These are phyloP conservation scores for Puccinia brachypodii DNA, from an alignment of 1,284 basidiomycete genomes.

Conservation along the genomic window DNA sequence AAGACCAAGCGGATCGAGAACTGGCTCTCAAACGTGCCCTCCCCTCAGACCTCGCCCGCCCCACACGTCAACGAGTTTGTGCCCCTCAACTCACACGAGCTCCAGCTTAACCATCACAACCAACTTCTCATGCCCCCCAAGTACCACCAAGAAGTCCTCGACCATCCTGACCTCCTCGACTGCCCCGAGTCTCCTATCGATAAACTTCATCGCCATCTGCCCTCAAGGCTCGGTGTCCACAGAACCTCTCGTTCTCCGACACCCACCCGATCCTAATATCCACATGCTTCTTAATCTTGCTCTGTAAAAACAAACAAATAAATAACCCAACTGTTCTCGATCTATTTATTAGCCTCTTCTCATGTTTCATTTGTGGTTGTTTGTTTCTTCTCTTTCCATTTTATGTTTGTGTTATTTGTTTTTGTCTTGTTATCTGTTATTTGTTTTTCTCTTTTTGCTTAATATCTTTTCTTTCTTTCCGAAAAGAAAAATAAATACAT, in stretches of 20 bases:
- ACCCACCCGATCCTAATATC: not conserved
- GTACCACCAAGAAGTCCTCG: not conserved
- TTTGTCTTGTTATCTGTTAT: no score
- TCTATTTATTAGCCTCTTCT: no score
- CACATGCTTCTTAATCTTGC: no score
- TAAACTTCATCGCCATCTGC: conserved; percentile 1
- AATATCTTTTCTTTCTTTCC: no score
- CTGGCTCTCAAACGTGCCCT: conserved; percentile 31
- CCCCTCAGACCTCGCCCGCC: conserved; percentile 7
- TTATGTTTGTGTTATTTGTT: no score
- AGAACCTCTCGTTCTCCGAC: not conserved
- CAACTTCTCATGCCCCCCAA: not conserved
- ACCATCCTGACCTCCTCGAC: conserved; percentile 6
- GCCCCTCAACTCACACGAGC: not conserved
- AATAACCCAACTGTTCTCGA: no score
- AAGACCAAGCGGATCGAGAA: conserved; percentile 29
- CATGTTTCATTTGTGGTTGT: no score
- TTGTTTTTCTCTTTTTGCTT: no score
- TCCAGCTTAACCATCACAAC: not conserved
- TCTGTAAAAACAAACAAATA: no score
- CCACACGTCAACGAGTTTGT: not conserved
- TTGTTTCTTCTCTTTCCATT: no score
- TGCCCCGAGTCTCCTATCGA: conserved; percentile 44
- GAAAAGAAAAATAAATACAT: no score
- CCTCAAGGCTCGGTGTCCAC: not conserved